Conservation (phyloP, 2,329 filamentous ascomycete species). For the Epichloe sylvatica region DNA sequence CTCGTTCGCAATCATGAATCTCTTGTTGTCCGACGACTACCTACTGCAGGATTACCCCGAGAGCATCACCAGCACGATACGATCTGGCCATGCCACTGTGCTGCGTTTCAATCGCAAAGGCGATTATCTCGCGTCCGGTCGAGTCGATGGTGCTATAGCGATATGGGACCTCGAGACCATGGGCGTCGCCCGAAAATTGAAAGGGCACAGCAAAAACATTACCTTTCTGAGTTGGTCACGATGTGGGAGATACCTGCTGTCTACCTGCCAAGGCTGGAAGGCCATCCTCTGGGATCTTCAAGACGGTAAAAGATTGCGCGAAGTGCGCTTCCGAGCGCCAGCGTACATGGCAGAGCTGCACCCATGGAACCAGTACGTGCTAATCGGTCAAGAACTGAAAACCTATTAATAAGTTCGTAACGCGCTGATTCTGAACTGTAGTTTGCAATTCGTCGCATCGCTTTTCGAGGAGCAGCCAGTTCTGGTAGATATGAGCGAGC, state of each 20-base stretch:
- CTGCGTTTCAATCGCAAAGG: slow-evolving; percentile 85
- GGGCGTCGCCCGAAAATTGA: slow-evolving; percentile 85
- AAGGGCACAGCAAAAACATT: slow-evolving; percentile 85
- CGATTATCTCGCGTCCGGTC: slow-evolving; percentile 86
- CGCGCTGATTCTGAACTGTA: slow-evolving; percentile 23
- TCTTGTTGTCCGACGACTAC: slow-evolving; percentile 47
- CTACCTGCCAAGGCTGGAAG: slow-evolving; percentile 91
- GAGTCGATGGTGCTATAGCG: slow-evolving; percentile 86
- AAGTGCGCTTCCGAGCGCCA: slow-evolving; percentile 80
- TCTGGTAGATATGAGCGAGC: slow-evolving; percentile 64
- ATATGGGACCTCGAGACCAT: slow-evolving; percentile 97
- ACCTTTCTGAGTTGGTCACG: slow-evolving; percentile 92
- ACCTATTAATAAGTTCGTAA: neutral
- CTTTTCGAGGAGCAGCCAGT: slow-evolving; percentile 88
- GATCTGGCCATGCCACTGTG: slow-evolving; percentile 52
- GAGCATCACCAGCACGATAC: slow-evolving; percentile 73
- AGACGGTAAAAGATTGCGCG: slow-evolving; percentile 55
- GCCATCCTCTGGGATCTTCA: slow-evolving; percentile 87
- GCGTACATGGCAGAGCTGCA: slow-evolving; percentile 95
- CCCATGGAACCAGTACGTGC: slow-evolving; percentile 64
- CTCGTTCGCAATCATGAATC: slow-evolving; percentile 32
- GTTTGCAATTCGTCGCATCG: slow-evolving; percentile 74
- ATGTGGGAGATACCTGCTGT: slow-evolving; percentile 80
- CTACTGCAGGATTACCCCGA: slow-evolving; percentile 76
- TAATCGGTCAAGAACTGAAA: neutral